phyloP scores from a whole-genome alignment of 768 basidiomycete genomes.

The Lactarius vividus region DNA sequence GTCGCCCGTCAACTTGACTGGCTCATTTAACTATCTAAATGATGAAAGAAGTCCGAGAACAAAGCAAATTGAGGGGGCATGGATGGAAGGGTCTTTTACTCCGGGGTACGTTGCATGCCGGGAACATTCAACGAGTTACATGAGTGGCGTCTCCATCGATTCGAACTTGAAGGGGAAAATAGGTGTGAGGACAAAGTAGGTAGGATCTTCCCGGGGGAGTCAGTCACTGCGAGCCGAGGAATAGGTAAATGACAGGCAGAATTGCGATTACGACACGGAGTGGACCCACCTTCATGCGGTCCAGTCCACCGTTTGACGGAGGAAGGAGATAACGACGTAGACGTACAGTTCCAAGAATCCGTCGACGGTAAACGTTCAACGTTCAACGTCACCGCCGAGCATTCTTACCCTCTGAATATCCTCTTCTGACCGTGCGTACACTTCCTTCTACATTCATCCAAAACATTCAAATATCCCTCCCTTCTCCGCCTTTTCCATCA shows the following conservation, averaged over 20 bases:
- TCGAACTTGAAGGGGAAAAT: not conserved
- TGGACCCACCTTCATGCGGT: constrained; percentile 21
- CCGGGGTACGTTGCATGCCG: constrained; percentile 10
- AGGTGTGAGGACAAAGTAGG: constrained; percentile 16
- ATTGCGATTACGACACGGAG: constrained; percentile 19
- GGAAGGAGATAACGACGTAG: constrained; percentile 26
- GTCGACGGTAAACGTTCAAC: constrained; percentile 22
- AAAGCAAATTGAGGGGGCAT: constrained; percentile 19
- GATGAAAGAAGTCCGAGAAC: constrained; percentile 9
- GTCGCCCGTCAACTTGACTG: constrained; percentile 7
- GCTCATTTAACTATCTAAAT: constrained; percentile 16
- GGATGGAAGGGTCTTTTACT: not conserved
- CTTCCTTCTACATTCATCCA: constrained; percentile 25
- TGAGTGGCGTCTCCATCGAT: not conserved
- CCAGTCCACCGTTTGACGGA: constrained; percentile 16
- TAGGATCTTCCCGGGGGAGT: constrained; percentile 5
- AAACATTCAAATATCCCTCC: constrained; percentile 30
- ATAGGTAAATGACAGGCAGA: constrained; percentile 20
- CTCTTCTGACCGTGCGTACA: constrained; percentile 21
- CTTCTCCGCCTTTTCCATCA: constrained; percentile 21
- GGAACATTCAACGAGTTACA: constrained; percentile 13
- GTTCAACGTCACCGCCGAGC: constrained; percentile 1
- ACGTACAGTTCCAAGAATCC: constrained; percentile 28
- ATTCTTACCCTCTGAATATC: constrained; percentile 15
- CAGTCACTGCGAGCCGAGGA: constrained; percentile 22